These are phyloP conservation scores for Escovopsis weberi DNA, from an alignment of 2,329 filamentous ascomycete genomes.

Conservation along the genomic window DNA sequence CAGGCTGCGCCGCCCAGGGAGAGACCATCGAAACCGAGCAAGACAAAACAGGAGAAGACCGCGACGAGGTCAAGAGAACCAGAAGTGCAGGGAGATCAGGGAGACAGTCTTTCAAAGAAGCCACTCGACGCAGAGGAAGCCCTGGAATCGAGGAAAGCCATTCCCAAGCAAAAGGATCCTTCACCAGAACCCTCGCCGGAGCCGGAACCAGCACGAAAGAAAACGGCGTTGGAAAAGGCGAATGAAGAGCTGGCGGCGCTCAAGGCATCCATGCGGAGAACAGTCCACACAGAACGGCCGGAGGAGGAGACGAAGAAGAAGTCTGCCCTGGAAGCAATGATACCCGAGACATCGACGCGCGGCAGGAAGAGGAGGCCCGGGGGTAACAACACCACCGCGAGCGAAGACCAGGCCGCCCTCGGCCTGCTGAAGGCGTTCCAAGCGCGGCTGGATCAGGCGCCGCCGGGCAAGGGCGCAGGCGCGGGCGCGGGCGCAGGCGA, in stretches of 20 bases:
- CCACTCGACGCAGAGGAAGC: neutral
- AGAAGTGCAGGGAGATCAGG: neutral
- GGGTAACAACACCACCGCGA: slow-evolving; percentile 33
- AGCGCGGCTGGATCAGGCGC: slow-evolving; percentile 50
- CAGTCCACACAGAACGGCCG: slow-evolving; percentile 30
- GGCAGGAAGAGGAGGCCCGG: slow-evolving; percentile 56
- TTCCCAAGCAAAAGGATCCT: slow-evolving; percentile 5
- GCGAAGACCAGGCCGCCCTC: slow-evolving; percentile 49
- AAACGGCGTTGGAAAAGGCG: slow-evolving; percentile 48
- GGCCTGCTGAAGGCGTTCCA: slow-evolving; percentile 68
- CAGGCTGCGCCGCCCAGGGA: slow-evolving; percentile 16
- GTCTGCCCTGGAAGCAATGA: slow-evolving; percentile 57
- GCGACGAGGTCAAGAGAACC: slow-evolving; percentile 1
- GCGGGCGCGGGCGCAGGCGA: slow-evolving; percentile 25
- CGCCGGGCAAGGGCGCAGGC: slow-evolving; percentile 24
- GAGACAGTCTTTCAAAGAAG: too few species aligned
- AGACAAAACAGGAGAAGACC: slow-evolving; percentile 11
- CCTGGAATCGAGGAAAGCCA: neutral
- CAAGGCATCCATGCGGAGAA: slow-evolving; percentile 69
- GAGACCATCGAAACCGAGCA: slow-evolving; percentile 13
- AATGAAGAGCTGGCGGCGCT: slow-evolving; percentile 70
- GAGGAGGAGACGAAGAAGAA: slow-evolving; percentile 50
- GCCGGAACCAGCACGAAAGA: slow-evolving; percentile 24
- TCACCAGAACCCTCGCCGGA: slow-evolving; percentile 11
- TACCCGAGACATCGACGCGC: slow-evolving; percentile 54